phyloP scores from a whole-genome alignment of 2,329 filamentous ascomycete species.

The Colletotrichum graminicola region DNA sequence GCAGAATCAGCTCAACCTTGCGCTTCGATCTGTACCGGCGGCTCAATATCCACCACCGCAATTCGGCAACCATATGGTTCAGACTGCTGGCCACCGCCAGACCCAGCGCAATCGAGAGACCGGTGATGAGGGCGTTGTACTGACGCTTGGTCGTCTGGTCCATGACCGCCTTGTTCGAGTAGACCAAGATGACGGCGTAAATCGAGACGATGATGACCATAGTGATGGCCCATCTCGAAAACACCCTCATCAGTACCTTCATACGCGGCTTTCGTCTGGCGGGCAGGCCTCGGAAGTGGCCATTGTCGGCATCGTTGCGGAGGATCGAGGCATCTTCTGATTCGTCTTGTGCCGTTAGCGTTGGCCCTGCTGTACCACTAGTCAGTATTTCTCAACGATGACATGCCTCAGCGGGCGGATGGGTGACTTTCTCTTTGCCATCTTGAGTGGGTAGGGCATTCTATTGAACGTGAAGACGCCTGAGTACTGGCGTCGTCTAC shows the following conservation, averaged over 20 bases:
- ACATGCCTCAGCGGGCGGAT: no score
- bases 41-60: constrained; percentile 61
- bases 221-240: constrained; percentile 48
- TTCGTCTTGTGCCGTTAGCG: constrained; percentile 8
- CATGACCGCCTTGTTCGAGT: constrained; percentile 49
- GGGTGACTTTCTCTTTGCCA: constrained; percentile 1
- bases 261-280: background rate
- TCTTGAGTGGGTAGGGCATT: constrained; percentile 18
- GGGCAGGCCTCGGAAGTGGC: constrained; percentile 26
- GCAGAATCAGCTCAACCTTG: constrained; percentile 52
- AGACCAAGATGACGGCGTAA: constrained; percentile 48
- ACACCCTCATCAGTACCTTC: constrained; percentile 23
- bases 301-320: constrained; percentile 21
- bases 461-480: background rate
- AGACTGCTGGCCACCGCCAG: constrained; percentile 58
- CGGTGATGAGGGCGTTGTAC: constrained; percentile 60
- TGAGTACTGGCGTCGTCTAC: background rate
- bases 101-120: constrained; percentile 56
- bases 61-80: constrained; percentile 57
- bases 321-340: constrained; percentile 32
- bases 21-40: constrained; percentile 51
- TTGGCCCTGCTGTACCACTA: background rate
- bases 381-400: background rate
- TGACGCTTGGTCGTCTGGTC: constrained; percentile 52
- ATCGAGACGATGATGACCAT: constrained; percentile 47